phyloP scores from a whole-genome alignment of 352 stramenopile genomes.

The Albugo laibachii region DNA sequence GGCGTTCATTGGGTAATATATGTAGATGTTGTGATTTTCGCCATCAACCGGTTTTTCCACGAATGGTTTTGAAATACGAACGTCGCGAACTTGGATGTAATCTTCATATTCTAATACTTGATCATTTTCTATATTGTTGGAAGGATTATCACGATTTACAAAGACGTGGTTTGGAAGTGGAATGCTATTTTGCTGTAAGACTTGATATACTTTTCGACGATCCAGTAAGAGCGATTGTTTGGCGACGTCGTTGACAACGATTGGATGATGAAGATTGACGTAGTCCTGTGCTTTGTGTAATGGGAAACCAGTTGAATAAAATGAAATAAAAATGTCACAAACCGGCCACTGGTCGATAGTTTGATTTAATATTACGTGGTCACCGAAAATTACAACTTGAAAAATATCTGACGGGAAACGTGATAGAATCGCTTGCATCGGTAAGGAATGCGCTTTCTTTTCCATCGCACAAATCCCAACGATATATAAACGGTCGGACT shows the following conservation, averaged over 20 bases:
- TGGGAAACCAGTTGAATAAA: conserved; percentile 96
- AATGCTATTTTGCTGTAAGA: conserved; percentile 86
- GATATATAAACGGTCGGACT: conserved; percentile 15
- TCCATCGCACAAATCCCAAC: conserved; percentile 97
- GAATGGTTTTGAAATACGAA: conserved; percentile 97
- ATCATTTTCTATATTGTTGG: not conserved
- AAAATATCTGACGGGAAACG: conserved; percentile 81
- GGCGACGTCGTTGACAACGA: conserved; percentile 94
- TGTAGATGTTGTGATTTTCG: conserved; percentile 99
- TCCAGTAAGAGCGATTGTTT: conserved; percentile 92
- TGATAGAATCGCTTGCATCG: conserved; percentile 92
- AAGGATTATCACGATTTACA: conserved; percentile 73
- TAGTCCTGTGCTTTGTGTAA: conserved; percentile 95
- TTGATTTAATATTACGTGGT: conserved; percentile 89
- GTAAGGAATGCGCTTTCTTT: conserved; percentile 90
- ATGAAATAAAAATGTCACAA: conserved; percentile 95
- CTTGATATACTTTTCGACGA: conserved; percentile 85
- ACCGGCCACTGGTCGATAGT: conserved; percentile 85
- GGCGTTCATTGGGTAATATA: conserved; percentile 98
- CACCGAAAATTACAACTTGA: conserved; percentile 93
- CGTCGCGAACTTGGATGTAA: conserved; percentile 78
- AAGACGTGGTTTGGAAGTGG: conserved; percentile 90
- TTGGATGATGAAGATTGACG: conserved; percentile 84
- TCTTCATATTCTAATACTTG: conserved; percentile 50
- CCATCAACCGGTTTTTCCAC: conserved; percentile 99